These are phyloP conservation scores for Saturnispora ahearnii DNA, from an alignment of 805 yeast genomes.

Conservation along the genomic window DNA sequence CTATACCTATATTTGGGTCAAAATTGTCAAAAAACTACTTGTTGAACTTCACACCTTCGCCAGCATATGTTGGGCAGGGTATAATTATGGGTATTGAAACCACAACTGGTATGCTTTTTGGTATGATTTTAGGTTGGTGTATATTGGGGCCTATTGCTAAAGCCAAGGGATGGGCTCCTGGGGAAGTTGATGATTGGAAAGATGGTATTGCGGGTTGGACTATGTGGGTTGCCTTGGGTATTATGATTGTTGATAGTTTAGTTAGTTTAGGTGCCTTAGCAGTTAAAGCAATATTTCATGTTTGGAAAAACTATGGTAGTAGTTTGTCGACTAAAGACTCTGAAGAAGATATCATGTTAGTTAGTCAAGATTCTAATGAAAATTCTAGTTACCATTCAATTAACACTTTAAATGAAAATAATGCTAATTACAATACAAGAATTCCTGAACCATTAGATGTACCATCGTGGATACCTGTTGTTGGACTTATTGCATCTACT, in stretches of 20 bases:
- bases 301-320: neutral
- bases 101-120: constrained; percentile 82
- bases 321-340: neutral
- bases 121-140: constrained; percentile 88
- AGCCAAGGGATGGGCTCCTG: constrained; percentile 75
- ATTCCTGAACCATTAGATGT: neutral
- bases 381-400: neutral
- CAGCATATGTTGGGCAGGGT: constrained; percentile 96
- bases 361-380: neutral
- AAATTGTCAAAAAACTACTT: constrained; percentile 52
- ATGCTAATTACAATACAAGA: constrained; percentile 20
- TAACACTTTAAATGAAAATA: constrained; percentile 16
- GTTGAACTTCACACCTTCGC: constrained; percentile 92
- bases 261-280: constrained; percentile 45
- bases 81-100: constrained; percentile 95
- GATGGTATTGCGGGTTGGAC: constrained; percentile 97
- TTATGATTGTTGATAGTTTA: constrained; percentile 87
- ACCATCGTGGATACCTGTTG: constrained; percentile 6
- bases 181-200: constrained; percentile 86
- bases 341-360: neutral
- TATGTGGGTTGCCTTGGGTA: constrained; percentile 84
- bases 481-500: constrained; percentile 61
- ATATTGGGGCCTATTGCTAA: constrained; percentile 76
- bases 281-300: neutral
- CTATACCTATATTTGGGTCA: constrained; percentile 69